A percentile compares a stretch with the other conserved stretches of the same genome.
Conservation (phyloP, 257 asterid genomes). For the Solanum peruvianum region DNA sequence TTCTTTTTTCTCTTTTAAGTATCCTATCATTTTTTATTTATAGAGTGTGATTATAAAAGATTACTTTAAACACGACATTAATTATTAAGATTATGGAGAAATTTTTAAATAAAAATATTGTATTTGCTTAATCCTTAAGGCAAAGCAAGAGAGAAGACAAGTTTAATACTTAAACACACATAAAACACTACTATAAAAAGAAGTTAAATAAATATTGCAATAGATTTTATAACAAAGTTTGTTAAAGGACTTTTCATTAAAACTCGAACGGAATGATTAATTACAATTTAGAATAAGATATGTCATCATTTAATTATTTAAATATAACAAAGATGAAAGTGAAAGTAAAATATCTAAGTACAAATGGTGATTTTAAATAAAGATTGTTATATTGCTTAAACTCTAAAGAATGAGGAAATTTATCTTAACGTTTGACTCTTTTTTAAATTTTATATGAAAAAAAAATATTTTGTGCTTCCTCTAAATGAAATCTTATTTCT, state of each 20-base stretch:
- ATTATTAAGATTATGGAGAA: background rate
- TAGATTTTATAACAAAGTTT: background rate
- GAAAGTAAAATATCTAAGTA: no score
- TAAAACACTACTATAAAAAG: background rate
- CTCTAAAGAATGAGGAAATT: no score
- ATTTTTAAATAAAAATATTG: background rate
- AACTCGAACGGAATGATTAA: background rate
- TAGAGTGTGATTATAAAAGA: background rate
- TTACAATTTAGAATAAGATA: background rate
- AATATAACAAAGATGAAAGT: background rate
- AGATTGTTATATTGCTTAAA: no score
- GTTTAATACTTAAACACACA: background rate
- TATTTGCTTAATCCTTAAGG: background rate
- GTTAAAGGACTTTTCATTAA: background rate
- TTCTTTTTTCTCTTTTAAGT: background rate
- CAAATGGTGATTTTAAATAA: background rate
- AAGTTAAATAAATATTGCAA: background rate
- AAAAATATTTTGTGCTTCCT: no score
- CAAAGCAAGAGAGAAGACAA: background rate
- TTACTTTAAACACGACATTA: no score
- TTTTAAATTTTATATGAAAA: rapidly evolving
- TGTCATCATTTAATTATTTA: background rate
- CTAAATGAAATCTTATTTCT: no score
- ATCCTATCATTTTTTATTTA: background rate
- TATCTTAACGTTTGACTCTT: rapidly evolving